Evolutionary conservation across 139 green algal species (phyloP), one percentile per base, ranked within the genome.

Genomic region (Coelastrella sp.): DNA sequence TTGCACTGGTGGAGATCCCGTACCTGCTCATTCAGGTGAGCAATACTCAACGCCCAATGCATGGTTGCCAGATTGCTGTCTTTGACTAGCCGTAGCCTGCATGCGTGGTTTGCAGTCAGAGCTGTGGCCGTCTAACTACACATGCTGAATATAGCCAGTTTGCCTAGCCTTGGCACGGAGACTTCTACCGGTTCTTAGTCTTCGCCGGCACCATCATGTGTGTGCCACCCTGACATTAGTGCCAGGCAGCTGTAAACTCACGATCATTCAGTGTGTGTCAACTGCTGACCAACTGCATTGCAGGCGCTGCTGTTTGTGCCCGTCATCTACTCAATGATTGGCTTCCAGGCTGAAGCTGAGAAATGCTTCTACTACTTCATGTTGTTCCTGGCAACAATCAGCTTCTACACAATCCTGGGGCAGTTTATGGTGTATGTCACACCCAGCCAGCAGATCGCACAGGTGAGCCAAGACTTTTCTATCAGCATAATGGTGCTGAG

Each of bases 301-400:
- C 91, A 95, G 91, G 88, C 89, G 19, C 4, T 95, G 71, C 58
- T 97, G 20, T 97, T 96, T 82, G 89, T 94, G 59, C 82, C 91
- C 13, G 92, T 97, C 76, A 76, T 94, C 16, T 97, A 97, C 87
- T 92, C 87, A 54, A 92, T 95, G 83, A 81, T 96, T 17, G 80
- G 91, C 74, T 95, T 94, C 85, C 16, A 83, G 22, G n/a, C 60
- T 20, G 57, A 54, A 4, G 89, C 89, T 4, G 85, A 57, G 47
- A 65, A 91, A 17, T 93, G 91, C 78, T 94, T 94, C 93, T 94
- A 83, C 90, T 95, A 92, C 91, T 59, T 93, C 4, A 64, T 91
- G 22, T 82, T 95, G 73, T 85, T 90, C 54, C 83, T 91, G 54
- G 71, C 77, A 59, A 84, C 56, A 13, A 86, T 95, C 56, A 73